phyloP scores from a whole-genome alignment of 2,329 filamentous ascomycete species.

The Hymenotorrendiella dingleyae region DNA sequence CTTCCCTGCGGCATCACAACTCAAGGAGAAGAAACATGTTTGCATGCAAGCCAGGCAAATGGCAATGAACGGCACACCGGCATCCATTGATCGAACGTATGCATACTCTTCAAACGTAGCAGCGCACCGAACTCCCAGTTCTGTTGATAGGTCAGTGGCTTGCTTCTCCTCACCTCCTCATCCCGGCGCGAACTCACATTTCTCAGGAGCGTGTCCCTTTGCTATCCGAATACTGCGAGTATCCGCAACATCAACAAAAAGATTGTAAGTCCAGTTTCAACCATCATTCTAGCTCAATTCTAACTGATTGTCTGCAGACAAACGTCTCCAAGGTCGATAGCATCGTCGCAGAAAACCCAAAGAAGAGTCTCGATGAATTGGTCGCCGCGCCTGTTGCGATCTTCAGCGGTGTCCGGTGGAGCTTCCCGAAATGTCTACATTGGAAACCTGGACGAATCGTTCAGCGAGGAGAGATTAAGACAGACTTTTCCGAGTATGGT shows the following conservation, averaged over 20 bases:
- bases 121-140: no score
- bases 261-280: slow-evolving; percentile 57
- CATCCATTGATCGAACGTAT: no score
- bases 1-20: no score
- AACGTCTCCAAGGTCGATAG: slow-evolving; percentile 67
- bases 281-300: background rate
- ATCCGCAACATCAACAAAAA: slow-evolving; percentile 94
- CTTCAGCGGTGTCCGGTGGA: slow-evolving; percentile 89
- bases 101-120: no score
- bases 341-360: slow-evolving; percentile 63
- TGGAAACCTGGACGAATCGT: slow-evolving; percentile 93
- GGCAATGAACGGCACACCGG: no score
- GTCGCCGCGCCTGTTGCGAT: slow-evolving; percentile 79
- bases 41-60: no score
- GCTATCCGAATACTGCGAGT: no score
- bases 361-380: slow-evolving; percentile 67
- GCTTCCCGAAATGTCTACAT: slow-evolving; percentile 99
- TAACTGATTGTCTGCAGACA: slow-evolving; percentile 40
- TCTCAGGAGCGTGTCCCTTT: no score
- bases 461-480: slow-evolving; percentile 90
- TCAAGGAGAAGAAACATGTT: no score
- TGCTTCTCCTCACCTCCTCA: no score
- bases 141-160: no score
- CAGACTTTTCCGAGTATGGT: slow-evolving; percentile 95
- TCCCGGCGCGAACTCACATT: no score